These are phyloP conservation scores for Scedosporium boydii DNA, from an alignment of 2,329 filamentous ascomycete genomes.

Conservation along the genomic window DNA sequence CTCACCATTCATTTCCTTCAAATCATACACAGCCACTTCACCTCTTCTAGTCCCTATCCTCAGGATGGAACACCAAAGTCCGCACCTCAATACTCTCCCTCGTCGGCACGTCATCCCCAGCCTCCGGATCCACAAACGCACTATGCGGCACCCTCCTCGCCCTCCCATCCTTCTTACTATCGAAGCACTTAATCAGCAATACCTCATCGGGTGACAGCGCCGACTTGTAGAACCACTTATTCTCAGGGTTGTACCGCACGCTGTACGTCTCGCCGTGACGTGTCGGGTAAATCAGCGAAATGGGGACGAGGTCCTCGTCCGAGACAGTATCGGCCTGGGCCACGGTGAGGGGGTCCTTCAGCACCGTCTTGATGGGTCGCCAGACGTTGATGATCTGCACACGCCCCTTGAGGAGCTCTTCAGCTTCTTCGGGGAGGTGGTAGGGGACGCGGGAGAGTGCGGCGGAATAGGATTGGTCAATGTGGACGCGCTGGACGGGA, in stretches of 20 bases:
- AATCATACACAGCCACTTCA: not conserved
- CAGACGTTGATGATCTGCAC: slow-evolving; percentile 46
- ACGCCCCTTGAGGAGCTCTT: slow-evolving; percentile 31
- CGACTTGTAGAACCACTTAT: slow-evolving; percentile 44
- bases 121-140: slow-evolving; percentile 13
- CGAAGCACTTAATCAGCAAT: slow-evolving; percentile 52
- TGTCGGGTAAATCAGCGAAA: slow-evolving; percentile 40
- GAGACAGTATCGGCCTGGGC: slow-evolving; percentile 39
- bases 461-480: slow-evolving; percentile 45
- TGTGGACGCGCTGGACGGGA: slow-evolving; percentile 38
- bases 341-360: slow-evolving; percentile 43
- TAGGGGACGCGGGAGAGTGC: slow-evolving; percentile 31
- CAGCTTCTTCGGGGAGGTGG: slow-evolving; percentile 35
- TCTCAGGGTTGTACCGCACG: slow-evolving; percentile 28
- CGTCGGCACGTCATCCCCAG: slow-evolving; percentile 27
- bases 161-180: slow-evolving; percentile 42
- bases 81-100: slow-evolving; percentile 54
- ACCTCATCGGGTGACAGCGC: slow-evolving; percentile 43
- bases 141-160: slow-evolving; percentile 22
- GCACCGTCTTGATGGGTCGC: slow-evolving; percentile 40
- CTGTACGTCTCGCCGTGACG: slow-evolving; percentile 39
- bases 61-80: slow-evolving; percentile 40
- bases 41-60: slow-evolving; percentile 21
- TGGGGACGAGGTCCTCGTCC: slow-evolving; percentile 39
- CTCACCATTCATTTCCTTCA: not conserved